Base-by-base conservation (phyloP, 257 asterid genomes). In the Plectranthus barbatus region DNA sequence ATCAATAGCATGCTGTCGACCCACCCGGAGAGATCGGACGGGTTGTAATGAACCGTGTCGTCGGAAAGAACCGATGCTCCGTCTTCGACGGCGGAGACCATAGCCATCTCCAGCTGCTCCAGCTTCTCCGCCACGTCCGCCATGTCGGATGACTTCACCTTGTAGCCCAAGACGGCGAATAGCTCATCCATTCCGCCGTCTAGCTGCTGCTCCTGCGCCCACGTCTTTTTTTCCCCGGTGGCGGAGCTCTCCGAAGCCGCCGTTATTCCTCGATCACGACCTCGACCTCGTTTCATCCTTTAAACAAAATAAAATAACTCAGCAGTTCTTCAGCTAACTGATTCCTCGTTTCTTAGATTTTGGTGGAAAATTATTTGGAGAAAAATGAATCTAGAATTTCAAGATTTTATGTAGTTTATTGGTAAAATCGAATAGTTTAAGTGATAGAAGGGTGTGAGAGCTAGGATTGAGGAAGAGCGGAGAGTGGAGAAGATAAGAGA, bases 101-200 rank as follows among this genome's bases (percentile, higher is more conserved):
- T 89, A 2, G 79, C 83, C 90, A 79, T 80, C 78, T 90, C 97
- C 51, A 86, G 47, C 5, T 84, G 88, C 44, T 83, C 87, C 49
- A 90, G 83, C 73, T 83, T 90, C 57, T 76, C 80, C 1, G 91
- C 97, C 12, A 90, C 94, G n/a, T 83, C 90, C 42, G 87, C 90
- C 97, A 90, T 86, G 58, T 90, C 95, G 0, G 95, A 78, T 0
- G 92, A 76, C 72, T 78, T 86, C 9, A 90, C 86, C 12, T 82
- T 86, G 83, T 90, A 90, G n/a, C n/a, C n/a, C n/a, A n/a, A n/a
- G n/a, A n/a, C n/a, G n/a, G n/a, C n/a, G n/a, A n/a, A n/a, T n/a
- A 89, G 86, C 72, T 86, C 97, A 48, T 90, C 95, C 94, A 80
- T 78, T 5, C 94, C 91, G 2, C 82, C 83, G 58, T 81, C 96